These are phyloP conservation scores for Canariomyces notabilis DNA, from an alignment of 2,329 filamentous ascomycete species.

Conservation along the genomic window DNA sequence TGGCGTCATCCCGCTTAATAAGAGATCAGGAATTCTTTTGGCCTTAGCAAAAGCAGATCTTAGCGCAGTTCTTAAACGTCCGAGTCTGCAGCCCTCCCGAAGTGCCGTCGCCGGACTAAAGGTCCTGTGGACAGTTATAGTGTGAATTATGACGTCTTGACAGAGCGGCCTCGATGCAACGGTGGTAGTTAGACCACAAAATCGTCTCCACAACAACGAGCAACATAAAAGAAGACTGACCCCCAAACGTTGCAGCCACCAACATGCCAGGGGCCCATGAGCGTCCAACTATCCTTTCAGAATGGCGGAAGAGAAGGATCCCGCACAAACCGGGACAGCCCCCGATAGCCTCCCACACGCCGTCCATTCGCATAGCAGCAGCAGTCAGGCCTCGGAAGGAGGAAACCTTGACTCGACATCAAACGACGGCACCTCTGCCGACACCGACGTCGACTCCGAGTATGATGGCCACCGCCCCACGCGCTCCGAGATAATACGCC, in stretches of 20 bases:
- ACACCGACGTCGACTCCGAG: conserved; percentile 15
- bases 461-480: conserved; percentile 29
- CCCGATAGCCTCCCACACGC: not conserved
- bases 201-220: not conserved
- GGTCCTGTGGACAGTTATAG: not conserved
- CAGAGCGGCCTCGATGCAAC: not conserved
- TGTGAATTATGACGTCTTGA: not conserved
- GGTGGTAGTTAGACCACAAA: not conserved
- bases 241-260: not conserved
- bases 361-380: not conserved
- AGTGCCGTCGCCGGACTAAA: no score
- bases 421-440: not conserved
- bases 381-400: no score
- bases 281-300: not conserved
- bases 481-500: conserved; percentile 22
- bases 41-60: no score
- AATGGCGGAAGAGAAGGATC: not conserved
- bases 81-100: no score
- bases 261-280: not conserved
- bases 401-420: no score
- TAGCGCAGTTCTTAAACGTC: no score
- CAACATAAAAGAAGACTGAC: not conserved
- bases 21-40: no score
- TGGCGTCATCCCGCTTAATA: no score
- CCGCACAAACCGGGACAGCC: not conserved